Evolutionary conservation across 2,329 filamentous ascomycete species (phyloP).

Genomic region (Trichophyton simii): DNA sequence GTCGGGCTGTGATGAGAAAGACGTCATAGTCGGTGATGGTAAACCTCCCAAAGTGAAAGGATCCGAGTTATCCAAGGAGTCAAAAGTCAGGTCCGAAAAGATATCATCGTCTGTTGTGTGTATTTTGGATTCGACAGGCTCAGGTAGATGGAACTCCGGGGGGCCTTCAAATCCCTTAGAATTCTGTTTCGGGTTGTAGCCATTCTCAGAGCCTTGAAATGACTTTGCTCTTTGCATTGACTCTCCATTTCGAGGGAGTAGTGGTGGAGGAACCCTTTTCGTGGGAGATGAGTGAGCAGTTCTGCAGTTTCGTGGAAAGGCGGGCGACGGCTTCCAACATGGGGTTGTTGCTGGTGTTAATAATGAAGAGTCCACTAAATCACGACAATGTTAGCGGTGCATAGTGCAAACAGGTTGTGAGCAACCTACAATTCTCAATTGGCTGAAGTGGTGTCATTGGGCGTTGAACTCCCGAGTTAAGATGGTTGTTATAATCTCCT

Average conservation of each 20-base stretch:
- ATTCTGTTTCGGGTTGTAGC: conserved; percentile 25
- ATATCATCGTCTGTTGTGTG: conserved; percentile 10
- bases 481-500: neutral
- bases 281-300: conserved; percentile 30
- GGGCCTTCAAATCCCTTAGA: conserved; percentile 42
- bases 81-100: conserved; percentile 13
- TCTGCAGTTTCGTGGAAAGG: conserved; percentile 25
- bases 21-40: conserved; percentile 37
- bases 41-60: conserved; percentile 18
- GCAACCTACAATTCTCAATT: conserved; percentile 45
- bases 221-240: conserved; percentile 36
- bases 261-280: conserved; percentile 20
- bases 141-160: conserved; percentile 33
- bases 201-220: conserved; percentile 33
- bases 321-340: conserved; percentile 28
- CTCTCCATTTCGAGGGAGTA: conserved; percentile 15
- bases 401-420: neutral
- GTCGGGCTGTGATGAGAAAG: conserved; percentile 42
- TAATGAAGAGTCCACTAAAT: conserved; percentile 31
- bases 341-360: conserved; percentile 57
- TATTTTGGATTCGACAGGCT: conserved; percentile 42
- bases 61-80: conserved; percentile 12
- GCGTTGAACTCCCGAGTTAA: conserved; percentile 28
- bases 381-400: conserved; percentile 1
- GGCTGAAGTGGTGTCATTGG: conserved; percentile 53